These are phyloP conservation scores for Scorias spongiosa DNA, from an alignment of 2,329 filamentous ascomycete species.

Conservation along the genomic window DNA sequence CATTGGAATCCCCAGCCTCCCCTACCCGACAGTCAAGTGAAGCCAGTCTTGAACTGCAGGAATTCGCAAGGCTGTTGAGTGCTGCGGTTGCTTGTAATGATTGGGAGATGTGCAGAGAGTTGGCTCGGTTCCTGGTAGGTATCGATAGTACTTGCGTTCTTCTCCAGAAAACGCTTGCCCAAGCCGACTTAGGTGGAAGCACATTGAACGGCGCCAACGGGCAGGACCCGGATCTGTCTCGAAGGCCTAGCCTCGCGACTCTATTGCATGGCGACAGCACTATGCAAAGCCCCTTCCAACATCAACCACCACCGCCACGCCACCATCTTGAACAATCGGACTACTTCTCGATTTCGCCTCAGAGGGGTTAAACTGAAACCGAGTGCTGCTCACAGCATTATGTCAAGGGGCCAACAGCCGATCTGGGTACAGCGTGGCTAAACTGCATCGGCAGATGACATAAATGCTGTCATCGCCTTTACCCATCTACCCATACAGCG, in stretches of 20 bases:
- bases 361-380: neutral
- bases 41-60: constrained; percentile 35
- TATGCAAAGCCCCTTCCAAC: neutral
- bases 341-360: neutral
- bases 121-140: constrained; percentile 86
- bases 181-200: constrained; percentile 8
- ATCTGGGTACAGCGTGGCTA: too few relatives aligned
- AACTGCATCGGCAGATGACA: too few relatives aligned
- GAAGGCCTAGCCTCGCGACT: neutral
- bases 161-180: constrained; percentile 51
- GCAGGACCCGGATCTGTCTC: neutral
- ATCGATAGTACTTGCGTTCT: constrained; percentile 77
- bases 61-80: constrained; percentile 62
- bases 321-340: neutral
- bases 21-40: constrained; percentile 16
- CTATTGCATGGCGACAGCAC: neutral
- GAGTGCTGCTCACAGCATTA: too few relatives aligned
- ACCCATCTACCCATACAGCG: too few relatives aligned
- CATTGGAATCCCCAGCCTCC: neutral
- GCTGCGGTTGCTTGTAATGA: constrained; percentile 72
- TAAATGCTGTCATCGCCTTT: too few relatives aligned
- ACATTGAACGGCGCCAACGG: neutral
- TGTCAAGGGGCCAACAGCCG: too few relatives aligned
- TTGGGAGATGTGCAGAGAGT: constrained; percentile 90
- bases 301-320: neutral